Base-by-base conservation (phyloP, 345 rosid species). In the Lepidium didymum region DNA sequence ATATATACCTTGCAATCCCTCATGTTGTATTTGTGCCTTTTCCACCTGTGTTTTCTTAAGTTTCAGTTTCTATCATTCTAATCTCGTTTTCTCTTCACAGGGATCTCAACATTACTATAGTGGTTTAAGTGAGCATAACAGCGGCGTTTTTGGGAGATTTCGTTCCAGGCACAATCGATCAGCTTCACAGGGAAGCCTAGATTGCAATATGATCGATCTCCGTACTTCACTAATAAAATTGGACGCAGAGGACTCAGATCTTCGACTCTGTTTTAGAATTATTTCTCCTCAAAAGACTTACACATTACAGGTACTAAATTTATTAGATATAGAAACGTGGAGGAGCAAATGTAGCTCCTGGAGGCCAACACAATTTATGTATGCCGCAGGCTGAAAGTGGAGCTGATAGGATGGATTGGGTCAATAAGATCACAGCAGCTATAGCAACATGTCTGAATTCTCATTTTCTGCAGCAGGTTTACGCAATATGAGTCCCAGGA, bases 261-360 rank as follows among this genome's bases (percentile, higher is more conserved):
- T 88, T 54, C 85, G 96, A 54, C 96, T 91, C 41, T 91, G 97
- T 73, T 91, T 91, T 78, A 84, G 96, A 77, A 83, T 91, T 64
- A 83, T 91, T 69, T 85, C 96, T 49, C 97, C 97, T 27, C 60
- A 57, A 34, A 91, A 87, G 73, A 79, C 84, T 46, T 87, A 75
- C 77, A 88, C 96, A 64, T 76, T 91, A 79, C 93, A 91, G 93
- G 97, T 91, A 72, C 75, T 51, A 13, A 15, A 8, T 27, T 57
- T 64, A 46, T 66, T 52, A 38, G 37, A 23, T 67, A 9, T 52
- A n/a, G 19, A 4, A 34, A 6, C 34, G 3, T 23, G 25, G 19
- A n/a, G 36, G 60, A 29, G 16, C 51, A 10, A 29, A 18, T 45
- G 44, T 37, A 56, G 57, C 60, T 50, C 34, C 38, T 50, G 12